A percentile compares a stretch with the other conserved stretches of the same genome.
Conservation (phyloP, 2,329 filamentous ascomycete genomes). For the Colletotrichum sp. region DNA sequence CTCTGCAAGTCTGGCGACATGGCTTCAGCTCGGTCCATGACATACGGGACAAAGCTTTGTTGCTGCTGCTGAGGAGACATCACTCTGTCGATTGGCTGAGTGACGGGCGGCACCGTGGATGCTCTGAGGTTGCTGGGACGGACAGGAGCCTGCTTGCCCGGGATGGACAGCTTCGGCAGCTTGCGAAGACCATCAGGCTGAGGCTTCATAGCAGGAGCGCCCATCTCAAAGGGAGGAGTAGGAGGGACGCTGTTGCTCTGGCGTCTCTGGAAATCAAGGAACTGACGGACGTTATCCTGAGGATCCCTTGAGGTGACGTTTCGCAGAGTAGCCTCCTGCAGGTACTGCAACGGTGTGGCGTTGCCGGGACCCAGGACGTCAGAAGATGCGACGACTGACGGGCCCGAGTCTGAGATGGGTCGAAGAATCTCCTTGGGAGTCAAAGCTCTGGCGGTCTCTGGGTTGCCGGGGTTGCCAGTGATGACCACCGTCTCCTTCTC, state of each 20-base stretch:
- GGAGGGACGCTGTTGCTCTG: constrained; percentile 65
- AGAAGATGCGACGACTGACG: constrained; percentile 88
- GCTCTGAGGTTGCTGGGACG: constrained; percentile 31
- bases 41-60: constrained; percentile 50
- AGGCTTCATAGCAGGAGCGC: constrained; percentile 47
- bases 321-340: constrained; percentile 77
- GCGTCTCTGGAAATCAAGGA: constrained; percentile 81
- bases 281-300: constrained; percentile 92
- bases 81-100: constrained; percentile 26
- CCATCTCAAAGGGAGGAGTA: constrained; percentile 72
- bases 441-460: constrained; percentile 64
- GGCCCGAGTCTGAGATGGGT: constrained; percentile 76
- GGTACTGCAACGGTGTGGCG: constrained; percentile 67
- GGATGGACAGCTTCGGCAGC: constrained; percentile 69
- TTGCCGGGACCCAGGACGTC: constrained; percentile 79
- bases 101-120: constrained; percentile 31
- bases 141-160: constrained; percentile 38
- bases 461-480: constrained; percentile 79
- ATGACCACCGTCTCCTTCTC: constrained; percentile 75
- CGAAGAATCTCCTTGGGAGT: constrained; percentile 62
- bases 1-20: constrained; percentile 63
- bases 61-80: constrained; percentile 19
- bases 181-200: constrained; percentile 61
- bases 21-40: constrained; percentile 56
- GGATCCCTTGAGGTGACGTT: constrained; percentile 76